These are phyloP conservation scores for Talaromyces wortmannii DNA, from an alignment of 495 filamentous ascomycete genomes.

Conservation along the genomic window DNA sequence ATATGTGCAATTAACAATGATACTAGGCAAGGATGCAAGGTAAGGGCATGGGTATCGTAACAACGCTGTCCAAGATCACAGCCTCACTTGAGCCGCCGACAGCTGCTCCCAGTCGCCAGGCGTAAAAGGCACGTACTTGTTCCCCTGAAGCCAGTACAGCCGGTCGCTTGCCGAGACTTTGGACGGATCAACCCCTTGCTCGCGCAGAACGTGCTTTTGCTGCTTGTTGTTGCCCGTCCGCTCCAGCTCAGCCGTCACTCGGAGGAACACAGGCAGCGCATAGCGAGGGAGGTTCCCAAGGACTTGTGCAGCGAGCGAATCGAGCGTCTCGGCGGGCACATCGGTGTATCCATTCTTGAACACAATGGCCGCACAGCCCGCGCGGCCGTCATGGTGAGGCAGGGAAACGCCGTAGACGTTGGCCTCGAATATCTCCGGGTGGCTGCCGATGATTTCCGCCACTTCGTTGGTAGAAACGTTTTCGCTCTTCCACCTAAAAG, in stretches of 20 bases:
- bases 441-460: constrained; percentile 59
- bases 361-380: constrained; percentile 72
- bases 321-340: constrained; percentile 24
- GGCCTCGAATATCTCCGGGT: constrained; percentile 64
- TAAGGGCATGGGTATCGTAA: not conserved
- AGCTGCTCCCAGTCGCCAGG: constrained; percentile 62
- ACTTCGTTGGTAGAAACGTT: constrained; percentile 84
- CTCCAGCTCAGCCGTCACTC: constrained; percentile 54
- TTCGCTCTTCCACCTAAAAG: constrained; percentile 92
- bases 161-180: constrained; percentile 48
- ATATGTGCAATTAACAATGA: not conserved
- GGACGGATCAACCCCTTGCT: constrained; percentile 64
- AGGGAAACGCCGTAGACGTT: constrained; percentile 86
- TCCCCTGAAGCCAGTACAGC: constrained; percentile 62
- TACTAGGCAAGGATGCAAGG: not conserved
- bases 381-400: constrained; percentile 79
- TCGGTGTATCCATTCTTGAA: constrained; percentile 35
- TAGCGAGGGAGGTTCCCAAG: constrained; percentile 60
- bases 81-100: constrained; percentile 59
- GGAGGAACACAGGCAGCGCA: constrained; percentile 72
- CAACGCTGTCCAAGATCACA: constrained; percentile 30
- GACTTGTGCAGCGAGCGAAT: constrained; percentile 53
- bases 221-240: constrained; percentile 85
- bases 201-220: constrained; percentile 63
- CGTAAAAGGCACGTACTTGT: constrained; percentile 61